phyloP scores from a whole-genome alignment of 306 rosid genomes.

The Lupinus albus region DNA sequence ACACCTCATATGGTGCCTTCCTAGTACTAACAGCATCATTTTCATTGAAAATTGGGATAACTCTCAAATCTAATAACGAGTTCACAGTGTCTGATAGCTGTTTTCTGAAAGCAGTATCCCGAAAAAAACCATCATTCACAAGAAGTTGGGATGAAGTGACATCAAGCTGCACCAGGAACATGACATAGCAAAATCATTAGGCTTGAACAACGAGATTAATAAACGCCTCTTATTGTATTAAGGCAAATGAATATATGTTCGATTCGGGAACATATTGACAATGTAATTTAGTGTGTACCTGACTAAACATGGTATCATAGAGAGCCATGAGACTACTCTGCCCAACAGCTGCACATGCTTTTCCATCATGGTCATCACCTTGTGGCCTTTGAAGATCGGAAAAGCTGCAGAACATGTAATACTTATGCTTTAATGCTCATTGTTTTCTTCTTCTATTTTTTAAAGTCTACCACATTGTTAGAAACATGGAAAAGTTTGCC shows the following conservation, averaged over 20 bases:
- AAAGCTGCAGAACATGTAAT: slow-evolving; percentile 58
- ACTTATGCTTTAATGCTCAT: slow-evolving; percentile 21
- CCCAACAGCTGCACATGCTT: slow-evolving; percentile 92
- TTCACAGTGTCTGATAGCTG: slow-evolving; percentile 79
- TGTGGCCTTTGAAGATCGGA: slow-evolving; percentile 81
- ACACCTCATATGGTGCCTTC: slow-evolving; percentile 81
- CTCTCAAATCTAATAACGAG: slow-evolving; percentile 63
- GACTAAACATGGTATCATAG: slow-evolving; percentile 87
- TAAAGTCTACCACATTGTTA: neutral
- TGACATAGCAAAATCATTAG: slow-evolving; percentile 32
- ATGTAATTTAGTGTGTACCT: slow-evolving; percentile 48
- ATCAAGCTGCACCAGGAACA: slow-evolving; percentile 69
- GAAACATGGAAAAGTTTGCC: slow-evolving; percentile 16
- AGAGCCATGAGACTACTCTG: slow-evolving; percentile 98
- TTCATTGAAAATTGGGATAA: slow-evolving; percentile 86
- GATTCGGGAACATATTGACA: slow-evolving; percentile 16
- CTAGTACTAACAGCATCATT: slow-evolving; percentile 93
- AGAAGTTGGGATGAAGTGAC: slow-evolving; percentile 93
- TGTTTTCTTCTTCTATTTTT: slow-evolving; percentile 2
- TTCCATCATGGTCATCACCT: slow-evolving; percentile 73
- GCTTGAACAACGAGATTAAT: neutral
- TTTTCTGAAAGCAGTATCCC: slow-evolving; percentile 67
- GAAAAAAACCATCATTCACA: slow-evolving; percentile 76
- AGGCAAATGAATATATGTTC: neutral
- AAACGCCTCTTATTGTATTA: neutral